Conservation (phyloP, 1,284 basidiomycete genomes). For the Pterula multifida region DNA sequence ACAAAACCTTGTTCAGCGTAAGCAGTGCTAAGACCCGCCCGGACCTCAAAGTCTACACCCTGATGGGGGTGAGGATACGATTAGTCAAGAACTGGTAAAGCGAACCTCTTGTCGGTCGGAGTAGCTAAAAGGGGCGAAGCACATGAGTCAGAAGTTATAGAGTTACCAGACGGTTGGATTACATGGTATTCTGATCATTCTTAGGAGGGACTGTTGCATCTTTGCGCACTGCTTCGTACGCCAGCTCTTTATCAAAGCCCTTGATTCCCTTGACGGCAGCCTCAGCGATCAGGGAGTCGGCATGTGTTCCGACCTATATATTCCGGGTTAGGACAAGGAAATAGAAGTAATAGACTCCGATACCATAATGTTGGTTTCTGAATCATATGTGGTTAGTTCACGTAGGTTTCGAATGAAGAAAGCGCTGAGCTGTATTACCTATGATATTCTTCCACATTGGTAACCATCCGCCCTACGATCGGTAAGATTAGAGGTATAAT, state of each 20-base stretch:
- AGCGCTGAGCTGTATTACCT: conserved; percentile 25
- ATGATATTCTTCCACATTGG: conserved; percentile 89
- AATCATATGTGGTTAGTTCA: not conserved
- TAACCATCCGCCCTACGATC: conserved; percentile 63
- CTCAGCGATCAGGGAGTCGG: conserved; percentile 73
- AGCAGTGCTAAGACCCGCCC: conserved; percentile 62
- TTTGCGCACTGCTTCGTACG: conserved; percentile 69
- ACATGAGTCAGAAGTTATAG: not conserved
- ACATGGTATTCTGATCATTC: conserved; percentile 48
- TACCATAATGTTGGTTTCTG: conserved; percentile 65
- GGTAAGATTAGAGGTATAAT: not conserved
- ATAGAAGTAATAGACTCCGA: not conserved
- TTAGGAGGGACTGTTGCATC: conserved; percentile 60
- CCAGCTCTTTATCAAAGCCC: conserved; percentile 52
- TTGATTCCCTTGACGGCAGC: conserved; percentile 55
- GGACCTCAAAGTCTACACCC: conserved; percentile 72
- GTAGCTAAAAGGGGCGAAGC: conserved; percentile 45
- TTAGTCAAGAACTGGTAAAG: conserved; percentile 1
- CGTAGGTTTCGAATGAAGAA: not conserved
- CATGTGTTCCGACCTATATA: conserved; percentile 64
- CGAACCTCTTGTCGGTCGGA: conserved; percentile 62
- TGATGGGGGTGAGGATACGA: conserved; percentile 15
- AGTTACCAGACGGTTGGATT: conserved; percentile 8
- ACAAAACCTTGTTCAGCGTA: conserved; percentile 68
- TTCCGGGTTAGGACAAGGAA: not conserved